Conservation (phyloP, 1,284 basidiomycete genomes). For the Fomitopsis schrenkii region DNA sequence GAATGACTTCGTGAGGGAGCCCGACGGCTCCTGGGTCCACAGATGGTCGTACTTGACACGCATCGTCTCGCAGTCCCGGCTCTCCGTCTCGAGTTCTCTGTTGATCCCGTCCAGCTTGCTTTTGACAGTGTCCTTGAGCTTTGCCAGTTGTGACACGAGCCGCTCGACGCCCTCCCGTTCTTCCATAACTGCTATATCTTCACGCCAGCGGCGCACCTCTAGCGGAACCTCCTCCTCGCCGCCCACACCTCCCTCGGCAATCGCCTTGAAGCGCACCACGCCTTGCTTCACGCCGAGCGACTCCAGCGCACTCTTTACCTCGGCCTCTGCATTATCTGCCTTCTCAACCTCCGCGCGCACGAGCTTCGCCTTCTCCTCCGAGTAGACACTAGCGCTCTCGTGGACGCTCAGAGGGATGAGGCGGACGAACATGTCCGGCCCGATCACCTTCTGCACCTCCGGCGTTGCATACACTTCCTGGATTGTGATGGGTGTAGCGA, state of each 20-base stretch:
- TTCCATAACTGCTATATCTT: conserved; percentile 70
- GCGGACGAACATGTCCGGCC: conserved; percentile 85
- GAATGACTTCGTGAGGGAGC: conserved; percentile 65
- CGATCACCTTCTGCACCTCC: conserved; percentile 94
- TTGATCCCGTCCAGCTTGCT: conserved; percentile 58
- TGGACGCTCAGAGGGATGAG: conserved; percentile 94
- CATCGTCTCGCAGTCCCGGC: conserved; percentile 79
- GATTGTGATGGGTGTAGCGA: conserved; percentile 29
- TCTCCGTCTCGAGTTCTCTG: conserved; percentile 73
- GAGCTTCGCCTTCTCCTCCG: conserved; percentile 98
- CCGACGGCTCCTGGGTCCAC: conserved; percentile 90
- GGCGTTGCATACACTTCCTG: conserved; percentile 92
- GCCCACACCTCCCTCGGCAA: conserved; percentile 69
- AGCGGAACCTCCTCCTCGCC: conserved; percentile 70
- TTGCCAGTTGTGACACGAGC: conserved; percentile 59
- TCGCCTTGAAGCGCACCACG: conserved; percentile 72
- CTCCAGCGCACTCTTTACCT: conserved; percentile 79
- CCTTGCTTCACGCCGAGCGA: conserved; percentile 79
- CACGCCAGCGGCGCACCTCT: conserved; percentile 74
- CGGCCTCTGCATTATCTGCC: conserved; percentile 79
- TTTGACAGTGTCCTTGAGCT: conserved; percentile 59
- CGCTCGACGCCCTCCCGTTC: conserved; percentile 61
- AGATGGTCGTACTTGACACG: conserved; percentile 83
- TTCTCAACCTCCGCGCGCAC: conserved; percentile 88
- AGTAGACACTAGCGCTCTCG: conserved; percentile 94